Conservation (phyloP, 176 grass and related monocot genomes). For the Sorghum bicolor region DNA sequence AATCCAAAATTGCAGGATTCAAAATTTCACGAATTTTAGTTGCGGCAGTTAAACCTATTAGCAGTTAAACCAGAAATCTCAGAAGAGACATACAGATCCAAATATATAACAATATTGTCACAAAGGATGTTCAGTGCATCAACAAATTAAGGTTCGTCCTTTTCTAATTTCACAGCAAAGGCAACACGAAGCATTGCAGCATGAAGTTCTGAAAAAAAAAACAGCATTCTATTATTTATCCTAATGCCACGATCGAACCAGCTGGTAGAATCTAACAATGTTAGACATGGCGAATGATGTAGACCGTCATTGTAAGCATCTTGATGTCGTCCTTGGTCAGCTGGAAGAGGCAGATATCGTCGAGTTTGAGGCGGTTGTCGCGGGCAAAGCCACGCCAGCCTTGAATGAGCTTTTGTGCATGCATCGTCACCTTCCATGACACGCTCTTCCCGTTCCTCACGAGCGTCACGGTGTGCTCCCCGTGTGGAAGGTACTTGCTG, state of each 20-base stretch:
- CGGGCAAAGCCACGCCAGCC: slow-evolving; percentile 28
- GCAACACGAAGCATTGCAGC: too few relatives aligned
- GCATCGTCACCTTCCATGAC: slow-evolving; percentile 1
- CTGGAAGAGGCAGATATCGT: slow-evolving; percentile 49
- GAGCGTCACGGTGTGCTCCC: slow-evolving; percentile 17
- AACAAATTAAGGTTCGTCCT: too few relatives aligned
- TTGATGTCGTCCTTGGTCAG: neutral
- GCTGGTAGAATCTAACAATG: neutral
- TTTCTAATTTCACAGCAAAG: too few relatives aligned
- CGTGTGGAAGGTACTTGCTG: neutral
- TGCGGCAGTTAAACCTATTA: too few relatives aligned
- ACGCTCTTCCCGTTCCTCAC: neutral
- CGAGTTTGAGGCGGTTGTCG: slow-evolving; percentile 19
- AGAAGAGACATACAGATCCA: too few relatives aligned
- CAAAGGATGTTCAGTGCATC: too few relatives aligned
- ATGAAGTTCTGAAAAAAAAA: too few relatives aligned
- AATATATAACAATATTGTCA: too few relatives aligned
- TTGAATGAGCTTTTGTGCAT: neutral
- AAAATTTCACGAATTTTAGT: too few relatives aligned
- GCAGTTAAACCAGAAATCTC: too few relatives aligned
- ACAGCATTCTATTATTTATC: too few relatives aligned
- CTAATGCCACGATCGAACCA: neutral
- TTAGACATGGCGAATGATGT: slow-evolving; percentile 23
- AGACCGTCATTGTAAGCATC: slow-evolving; percentile 22
- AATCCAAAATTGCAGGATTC: too few relatives aligned